Evolutionary conservation across 148 eudicot species (phyloP).

Genomic region (Diospyros lotus): DNA sequence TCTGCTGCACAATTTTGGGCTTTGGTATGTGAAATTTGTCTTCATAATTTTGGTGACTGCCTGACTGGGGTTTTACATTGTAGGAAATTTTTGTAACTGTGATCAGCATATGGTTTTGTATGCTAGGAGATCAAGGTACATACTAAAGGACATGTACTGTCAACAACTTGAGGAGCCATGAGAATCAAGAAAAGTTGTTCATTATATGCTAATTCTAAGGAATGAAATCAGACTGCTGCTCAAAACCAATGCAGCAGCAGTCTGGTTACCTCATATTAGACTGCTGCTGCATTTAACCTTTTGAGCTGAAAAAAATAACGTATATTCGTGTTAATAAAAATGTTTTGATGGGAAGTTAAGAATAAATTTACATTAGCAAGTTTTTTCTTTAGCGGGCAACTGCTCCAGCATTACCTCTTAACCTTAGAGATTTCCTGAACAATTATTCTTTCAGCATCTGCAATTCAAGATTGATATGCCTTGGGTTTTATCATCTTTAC

Average conservation of each 20-base stretch:
- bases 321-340: too few relatives aligned
- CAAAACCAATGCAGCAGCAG: too few relatives aligned
- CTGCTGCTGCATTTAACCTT: too few relatives aligned
- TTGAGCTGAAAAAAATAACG: too few relatives aligned
- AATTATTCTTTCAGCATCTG: background rate
- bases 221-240: background rate
- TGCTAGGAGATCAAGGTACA: background rate
- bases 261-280: too few relatives aligned
- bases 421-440: background rate
- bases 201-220: background rate
- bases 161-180: background rate
- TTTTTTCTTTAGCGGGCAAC: background rate
- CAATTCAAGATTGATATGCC: slow-evolving; percentile 2
- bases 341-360: background rate
- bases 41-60: background rate
- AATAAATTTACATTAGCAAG: background rate
- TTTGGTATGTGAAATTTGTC: slow-evolving; percentile 48
- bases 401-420: background rate
- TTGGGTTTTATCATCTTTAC: background rate
- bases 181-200: background rate
- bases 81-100: background rate
- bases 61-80: background rate
- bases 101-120: background rate
- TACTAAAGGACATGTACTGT: background rate
- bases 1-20: slow-evolving; percentile 75